Percentiles rank a stretch among this genome's conserved stretches.
Conservation (phyloP, 257 asterid species). For the Dorcoceras hygrometricum region DNA sequence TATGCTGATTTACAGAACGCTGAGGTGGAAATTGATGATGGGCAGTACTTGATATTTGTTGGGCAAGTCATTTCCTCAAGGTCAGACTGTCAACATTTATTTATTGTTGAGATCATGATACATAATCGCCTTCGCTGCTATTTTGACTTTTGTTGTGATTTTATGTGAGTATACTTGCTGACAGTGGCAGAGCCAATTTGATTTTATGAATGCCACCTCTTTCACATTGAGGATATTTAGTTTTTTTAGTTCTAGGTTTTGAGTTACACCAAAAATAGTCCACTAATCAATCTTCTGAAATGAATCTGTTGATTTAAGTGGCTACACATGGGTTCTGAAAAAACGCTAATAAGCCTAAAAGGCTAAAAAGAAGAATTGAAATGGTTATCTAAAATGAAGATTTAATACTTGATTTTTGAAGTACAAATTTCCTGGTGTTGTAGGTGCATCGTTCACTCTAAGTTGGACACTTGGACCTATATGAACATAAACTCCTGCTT, state of each 20-base stretch:
- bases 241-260: background rate
- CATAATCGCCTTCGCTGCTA: background rate
- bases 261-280: background rate
- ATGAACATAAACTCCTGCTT: background rate
- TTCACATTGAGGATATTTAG: background rate
- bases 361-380: background rate
- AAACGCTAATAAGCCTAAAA: background rate
- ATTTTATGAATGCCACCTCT: background rate
- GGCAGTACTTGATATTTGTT: conserved; percentile 78
- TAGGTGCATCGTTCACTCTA: background rate
- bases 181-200: background rate
- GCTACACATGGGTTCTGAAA: background rate
- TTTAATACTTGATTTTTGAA: background rate
- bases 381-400: background rate
- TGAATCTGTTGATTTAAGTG: background rate
- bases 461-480: background rate
- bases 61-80: conserved; percentile 81
- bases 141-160: conserved; percentile 20
- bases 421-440: background rate
- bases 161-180: background rate
- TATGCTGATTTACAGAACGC: conserved; percentile 92
- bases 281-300: background rate
- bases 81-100: conserved; percentile 29
- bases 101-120: conserved; percentile 8
- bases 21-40: conserved; percentile 77